A percentile compares a stretch with the other conserved stretches of the same genome.
These are phyloP conservation scores for Neocallimastix lanati DNA, from an alignment of 192 early-diverging fungal species.

Conservation along the genomic window DNA sequence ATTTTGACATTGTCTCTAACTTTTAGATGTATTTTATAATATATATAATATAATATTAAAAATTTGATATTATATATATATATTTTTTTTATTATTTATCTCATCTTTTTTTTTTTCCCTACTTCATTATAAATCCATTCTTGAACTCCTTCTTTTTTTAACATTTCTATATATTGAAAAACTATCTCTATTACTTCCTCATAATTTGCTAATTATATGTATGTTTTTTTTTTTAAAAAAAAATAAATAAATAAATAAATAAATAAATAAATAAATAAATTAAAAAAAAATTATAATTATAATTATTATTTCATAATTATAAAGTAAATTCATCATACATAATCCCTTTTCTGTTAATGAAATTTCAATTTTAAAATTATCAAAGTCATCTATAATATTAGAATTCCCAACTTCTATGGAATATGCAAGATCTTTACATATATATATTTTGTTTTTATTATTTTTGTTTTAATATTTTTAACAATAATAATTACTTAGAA, in stretches of 20 bases:
- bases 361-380: conserved; percentile 66
- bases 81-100: background rate
- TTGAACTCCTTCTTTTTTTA: conserved; percentile 46
- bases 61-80: background rate
- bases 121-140: conserved; percentile 73
- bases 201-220: conserved; percentile 22
- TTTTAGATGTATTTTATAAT: background rate
- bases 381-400: conserved; percentile 47
- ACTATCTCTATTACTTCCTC: conserved; percentile 60
- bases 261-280: conserved; percentile 1
- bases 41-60: too few species aligned
- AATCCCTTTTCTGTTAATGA: conserved; percentile 71
- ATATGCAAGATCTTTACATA: conserved; percentile 53
- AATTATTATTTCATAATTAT: too few species aligned
- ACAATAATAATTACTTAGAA: too few species aligned
- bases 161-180: conserved; percentile 79
- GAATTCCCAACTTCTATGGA: conserved; percentile 43
- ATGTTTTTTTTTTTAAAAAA: background rate
- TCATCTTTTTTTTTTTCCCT: too few species aligned
- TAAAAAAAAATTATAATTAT: too few species aligned
- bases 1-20: background rate
- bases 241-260: background rate
- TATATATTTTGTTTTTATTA: too few species aligned
- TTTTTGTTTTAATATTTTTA: too few species aligned
- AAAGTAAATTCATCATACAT: too few species aligned